Evolutionary conservation across 2,329 filamentous ascomycete genomes (phyloP), one percentile per base, ranked within the genome.

Genomic region (Fusarium hainanense): DNA sequence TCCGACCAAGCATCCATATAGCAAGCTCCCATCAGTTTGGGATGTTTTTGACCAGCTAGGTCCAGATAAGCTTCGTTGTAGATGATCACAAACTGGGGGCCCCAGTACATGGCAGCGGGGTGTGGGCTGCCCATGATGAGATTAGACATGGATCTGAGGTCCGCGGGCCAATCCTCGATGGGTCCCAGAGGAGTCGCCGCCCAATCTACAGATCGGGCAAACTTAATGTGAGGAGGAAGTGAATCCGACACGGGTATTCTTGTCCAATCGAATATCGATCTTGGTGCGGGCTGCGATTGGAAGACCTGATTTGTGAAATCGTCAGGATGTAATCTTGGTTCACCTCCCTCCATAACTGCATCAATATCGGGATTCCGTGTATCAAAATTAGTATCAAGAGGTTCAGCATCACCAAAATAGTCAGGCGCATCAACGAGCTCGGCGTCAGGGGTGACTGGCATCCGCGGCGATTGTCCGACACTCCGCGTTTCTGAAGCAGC

Each of bases 41-140:
- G 93, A 74, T 97, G 93, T 71, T 94, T 94, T 71, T 91, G 85
- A 6, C 92, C 92, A 4, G 92, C 92, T 40, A 95, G 81, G 11
- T 89, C 80, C 41, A 91, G 85, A 74, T 92, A 93, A 1, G 90
- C 89, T 72, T 92, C 90, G 71, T 93, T 93, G 79, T 93, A 93
- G 12, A 93, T 87, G 10, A 86, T 85, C 18, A 89, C 85, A 43
- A 88, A 83, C 14, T 94, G 89, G 4, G 85, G 83, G 0, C 92
- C 92, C 92, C 93, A 95, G 77, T 94, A 95, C 84, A 94, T 88
- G 10, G 91, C 90, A 7, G 90, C 88, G 2, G 91, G 90, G 74
- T 93, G 89, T 13, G 92, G 92, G 62, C 88, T 91, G 16, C 88
- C 90, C 92, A 96, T 94, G 71, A 97, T 89, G 44, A 95, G 80